Evolutionary conservation across 1,284 basidiomycete genomes (phyloP), one percentile per base, ranked within the genome.

Genomic region (Trametes sp.): DNA sequence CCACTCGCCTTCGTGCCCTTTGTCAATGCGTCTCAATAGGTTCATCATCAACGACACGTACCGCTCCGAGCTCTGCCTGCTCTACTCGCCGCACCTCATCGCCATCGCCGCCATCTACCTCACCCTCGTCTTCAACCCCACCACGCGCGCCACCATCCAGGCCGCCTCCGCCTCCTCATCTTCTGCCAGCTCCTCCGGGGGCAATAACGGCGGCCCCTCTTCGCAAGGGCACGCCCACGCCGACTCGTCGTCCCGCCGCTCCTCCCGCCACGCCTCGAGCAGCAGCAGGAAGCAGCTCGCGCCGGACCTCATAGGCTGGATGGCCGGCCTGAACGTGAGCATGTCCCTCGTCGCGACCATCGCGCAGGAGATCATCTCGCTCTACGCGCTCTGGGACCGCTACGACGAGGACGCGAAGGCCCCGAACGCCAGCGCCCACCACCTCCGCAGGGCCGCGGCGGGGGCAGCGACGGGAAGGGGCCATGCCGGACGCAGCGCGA

Each of bases 11-110:
- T 11, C 9, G 10, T 10, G 2, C 4, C 13, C n/a, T 29, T 26
- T 4, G 23, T 14, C 10, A 26, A 28, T 19, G 10, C 14, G 13
- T 19, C 24, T 50, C 29, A 16, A 5, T 59, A 96, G 95, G 94
- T 95, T 96, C 75, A 87, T 98, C 67, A 89, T 98, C 72, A 99
- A 98, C 79, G 98, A 99, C 76, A 95, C 93, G 0, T 98, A 96
- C 74, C 89, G 95, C 54, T 95, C 94, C 1, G 92, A 96, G 58
- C 80, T 98, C 13, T 94, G 93, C 69, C 87, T 98, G 11, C 78
- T 98, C 36, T 92, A 98, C 72, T 95, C 97, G 0, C 97, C 97
- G 0, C 95, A 98, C 75, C 83, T 98, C 61, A 92, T 98, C 64
- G 96, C 97, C 19, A 86, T 98, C 63, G 90, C 96, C 0, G 90